Conservation (phyloP, 805 yeast genomes). For the Candida easanensis region DNA sequence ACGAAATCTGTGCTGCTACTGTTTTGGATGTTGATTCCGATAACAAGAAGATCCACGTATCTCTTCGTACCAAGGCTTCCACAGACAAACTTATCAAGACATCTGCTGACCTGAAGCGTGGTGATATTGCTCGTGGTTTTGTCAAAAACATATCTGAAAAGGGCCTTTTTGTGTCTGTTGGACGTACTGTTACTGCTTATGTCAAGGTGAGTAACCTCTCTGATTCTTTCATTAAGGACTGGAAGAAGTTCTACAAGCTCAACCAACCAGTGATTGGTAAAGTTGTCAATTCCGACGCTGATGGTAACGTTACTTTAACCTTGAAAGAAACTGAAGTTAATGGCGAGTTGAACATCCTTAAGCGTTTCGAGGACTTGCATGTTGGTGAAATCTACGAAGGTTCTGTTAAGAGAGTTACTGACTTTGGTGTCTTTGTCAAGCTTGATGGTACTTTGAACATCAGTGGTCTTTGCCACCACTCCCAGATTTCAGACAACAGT, state of each 20-base stretch:
- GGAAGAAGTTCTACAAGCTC: slow-evolving; percentile 74
- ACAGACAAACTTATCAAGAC: slow-evolving; percentile 49
- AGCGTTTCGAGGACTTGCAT: slow-evolving; percentile 62
- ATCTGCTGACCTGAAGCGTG: slow-evolving; percentile 55
- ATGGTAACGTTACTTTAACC: slow-evolving; percentile 69
- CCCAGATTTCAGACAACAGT: slow-evolving; percentile 74
- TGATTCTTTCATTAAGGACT: slow-evolving; percentile 77
- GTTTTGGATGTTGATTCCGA: slow-evolving; percentile 37
- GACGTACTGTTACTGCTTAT: slow-evolving; percentile 69
- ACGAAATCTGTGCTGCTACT: slow-evolving; percentile 57
- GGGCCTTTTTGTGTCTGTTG: slow-evolving; percentile 76
- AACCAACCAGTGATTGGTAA: slow-evolving; percentile 77
- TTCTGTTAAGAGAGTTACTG: slow-evolving; percentile 69
- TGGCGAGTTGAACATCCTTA: slow-evolving; percentile 60
- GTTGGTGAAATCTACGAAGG: slow-evolving; percentile 78
- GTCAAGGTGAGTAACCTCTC: slow-evolving; percentile 80
- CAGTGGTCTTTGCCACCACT: slow-evolving; percentile 83
- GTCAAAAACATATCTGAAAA: slow-evolving; percentile 69
- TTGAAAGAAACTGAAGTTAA: slow-evolving; percentile 77
- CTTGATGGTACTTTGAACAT: slow-evolving; percentile 71
- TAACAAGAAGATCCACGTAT: slow-evolving; percentile 55
- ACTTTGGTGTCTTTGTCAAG: slow-evolving; percentile 87
- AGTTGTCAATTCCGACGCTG: slow-evolving; percentile 58
- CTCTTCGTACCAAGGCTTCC: slow-evolving; percentile 54
- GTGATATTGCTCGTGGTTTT: slow-evolving; percentile 79